Base-by-base conservation (phyloP, 129 eudicot species). In the Flaveria linearis region DNA sequence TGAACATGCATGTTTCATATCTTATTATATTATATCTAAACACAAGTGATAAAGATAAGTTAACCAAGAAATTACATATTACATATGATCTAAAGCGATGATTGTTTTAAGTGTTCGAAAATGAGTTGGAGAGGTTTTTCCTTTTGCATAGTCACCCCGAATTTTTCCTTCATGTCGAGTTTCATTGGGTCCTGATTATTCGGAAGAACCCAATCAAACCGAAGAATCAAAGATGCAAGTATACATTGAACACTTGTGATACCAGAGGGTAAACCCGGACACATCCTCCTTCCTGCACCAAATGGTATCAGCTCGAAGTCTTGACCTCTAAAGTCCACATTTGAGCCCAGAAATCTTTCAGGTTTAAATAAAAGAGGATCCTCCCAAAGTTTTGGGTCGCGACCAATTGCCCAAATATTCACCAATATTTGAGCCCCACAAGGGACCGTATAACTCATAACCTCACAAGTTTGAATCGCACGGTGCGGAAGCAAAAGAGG, bases 141-240 rank as follows among this genome's bases (percentile, higher is more conserved):
- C 69, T 49, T 85, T 74, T 75, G 83, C 42, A 82, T 16, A 5
- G 82, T 77, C 0, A 82, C 68, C 3, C 78, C 84, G 65, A 68
- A 85, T 50, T 81, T 78, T 45, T 85, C 88, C 20, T 65, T 75
- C 86, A 82, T 85, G 70, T 85, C 71, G 14, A 85, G 25, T 58
- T 43, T 47, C 26, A 16, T 0, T 12, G 80, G 76, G 61, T 74
- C 80, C 12, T 66, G 67, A 7, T 74, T 70, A 20, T 58, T 30
- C 11, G 80, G 80, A 30, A 81, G 75, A 63, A 33, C 33, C 84
- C 84, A 81, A 46, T 74, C 76, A 15, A 81, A 81, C 46, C 17
- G 30, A 30, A 14, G 36, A 26, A 85, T n/a, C 73, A 85, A 78
- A 43, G 78, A 74, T 45, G 86, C 84, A 57, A 85, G 46, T 36